Evolutionary conservation across 1,139 yeast species (phyloP), one percentile per base, ranked within the genome.

Genomic region (Diutina neorugosa): DNA sequence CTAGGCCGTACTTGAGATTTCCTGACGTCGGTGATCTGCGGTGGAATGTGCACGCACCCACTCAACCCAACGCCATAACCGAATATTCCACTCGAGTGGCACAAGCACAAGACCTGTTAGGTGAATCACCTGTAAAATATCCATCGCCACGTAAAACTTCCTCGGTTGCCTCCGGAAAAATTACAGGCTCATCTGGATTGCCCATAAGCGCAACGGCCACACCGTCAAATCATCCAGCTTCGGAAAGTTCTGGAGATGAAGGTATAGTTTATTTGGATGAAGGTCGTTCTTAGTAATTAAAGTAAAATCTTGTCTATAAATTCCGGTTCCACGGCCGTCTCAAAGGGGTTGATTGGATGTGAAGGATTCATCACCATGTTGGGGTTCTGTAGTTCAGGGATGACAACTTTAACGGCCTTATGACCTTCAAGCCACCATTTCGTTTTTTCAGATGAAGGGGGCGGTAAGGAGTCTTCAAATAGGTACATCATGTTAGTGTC

Each of bases 341-440:
- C 50, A 18, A 46, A 46, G 4, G 50, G 50, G 23, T 46, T 46
- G 11, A 34, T n/a, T 8, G 50, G 50, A 16, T 16, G 37, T 14
- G 18, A 9, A 5, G 50, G 50, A 18, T 46, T 48, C 12, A 37
- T 48, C n/a, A 37, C 37, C 9, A 31, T 16, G 51, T 48, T 34
- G 9, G 18, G 27, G 8, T 48, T 48, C n/a, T 48, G 51, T 49
- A 76, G 61, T 54, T 74, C 76, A 3, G 71, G 68, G 16, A 81
- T 74, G 4, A 65, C 63, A 5, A 91, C 84, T 62, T 83, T 88
- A 1, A 91, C 93, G 6, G 86, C 76, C 58, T 79, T 79, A 0
- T 94, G 93, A 9, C 83, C 84, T 16, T 82, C 83, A 44, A 89
- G 74, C 98, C 98, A 93, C 98, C 98, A 93, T 65, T 89, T 88